Conservation (phyloP, 768 basidiomycete genomes). For the Plicaturopsis crispa region DNA sequence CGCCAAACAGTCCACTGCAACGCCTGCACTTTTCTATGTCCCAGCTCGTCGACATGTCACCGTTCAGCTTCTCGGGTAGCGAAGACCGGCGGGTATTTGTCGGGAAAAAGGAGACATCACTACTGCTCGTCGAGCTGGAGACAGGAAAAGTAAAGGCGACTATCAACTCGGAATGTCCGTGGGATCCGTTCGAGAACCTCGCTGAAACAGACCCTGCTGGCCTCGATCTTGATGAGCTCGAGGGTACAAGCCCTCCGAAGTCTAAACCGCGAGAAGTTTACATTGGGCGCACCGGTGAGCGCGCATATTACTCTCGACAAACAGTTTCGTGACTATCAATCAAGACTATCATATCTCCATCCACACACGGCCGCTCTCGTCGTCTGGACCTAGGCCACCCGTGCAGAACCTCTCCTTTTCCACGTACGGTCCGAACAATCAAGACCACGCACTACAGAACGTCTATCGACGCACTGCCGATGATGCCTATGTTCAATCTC, state of each 20-base stretch:
- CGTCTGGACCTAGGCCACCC: slow-evolving; percentile 29
- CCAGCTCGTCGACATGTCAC: slow-evolving; percentile 84
- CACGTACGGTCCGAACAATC: slow-evolving; percentile 87
- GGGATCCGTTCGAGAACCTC: slow-evolving; percentile 59
- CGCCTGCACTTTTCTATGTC: slow-evolving; percentile 89
- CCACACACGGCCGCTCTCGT: slow-evolving; percentile 43
- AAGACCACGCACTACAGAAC: slow-evolving; percentile 66
- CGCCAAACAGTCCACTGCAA: slow-evolving; percentile 63
- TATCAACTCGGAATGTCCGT: slow-evolving; percentile 70
- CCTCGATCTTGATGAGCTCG: slow-evolving; percentile 53
- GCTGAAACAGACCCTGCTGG: slow-evolving; percentile 30
- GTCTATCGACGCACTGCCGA: slow-evolving; percentile 74
- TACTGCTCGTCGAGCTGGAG: slow-evolving; percentile 67
- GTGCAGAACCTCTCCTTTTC: slow-evolving; percentile 87
- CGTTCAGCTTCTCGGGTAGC: slow-evolving; percentile 68
- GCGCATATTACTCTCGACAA: not conserved
- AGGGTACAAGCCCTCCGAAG: slow-evolving; percentile 36
- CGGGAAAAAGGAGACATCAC: slow-evolving; percentile 84
- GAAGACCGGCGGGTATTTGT: slow-evolving; percentile 73
- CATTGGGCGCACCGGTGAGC: slow-evolving; percentile 60
- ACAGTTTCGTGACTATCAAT: slow-evolving; percentile 1
- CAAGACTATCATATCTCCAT: slow-evolving; percentile 86
- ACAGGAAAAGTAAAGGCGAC: slow-evolving; percentile 76
- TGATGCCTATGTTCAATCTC: slow-evolving; percentile 71
- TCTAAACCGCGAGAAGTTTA: slow-evolving; percentile 37